Evolutionary conservation across 23 red algal genomes (phyloP), one percentile per base, ranked within the genome.

Genomic region (Gracilaria caudata): DNA sequence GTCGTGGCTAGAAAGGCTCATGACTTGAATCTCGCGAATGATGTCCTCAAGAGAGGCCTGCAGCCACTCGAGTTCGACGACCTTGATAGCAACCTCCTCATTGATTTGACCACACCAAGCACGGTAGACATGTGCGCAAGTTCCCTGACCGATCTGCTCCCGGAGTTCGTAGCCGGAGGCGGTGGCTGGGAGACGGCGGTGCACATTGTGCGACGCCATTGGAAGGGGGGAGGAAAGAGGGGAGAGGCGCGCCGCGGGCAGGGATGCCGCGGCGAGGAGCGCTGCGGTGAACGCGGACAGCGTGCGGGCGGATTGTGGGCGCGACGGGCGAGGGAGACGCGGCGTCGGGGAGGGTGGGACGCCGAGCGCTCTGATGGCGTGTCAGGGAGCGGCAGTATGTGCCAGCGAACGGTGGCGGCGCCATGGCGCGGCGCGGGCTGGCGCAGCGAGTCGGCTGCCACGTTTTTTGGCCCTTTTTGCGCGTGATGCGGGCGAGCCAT

Each of bases 81-180:
- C 86, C 43, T 95, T 95, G 82, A 99, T 95, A 36, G 97, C 97
- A 4, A 99, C 97, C 76, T 94, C 79, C 41, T 99, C 97, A 39
- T 95, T 75, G 76, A 86, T 70, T 44, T 78, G 51, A 12, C 81
- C 95, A 76, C 95, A 98, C 90, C 89, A 94, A 12, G 90, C 95
- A 49, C 95, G 87, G 63, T 91, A 98, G 49, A 98, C 95, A 30
- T 73, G 65, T 3, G 90, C 95, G 61, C 90, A 83, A 47, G 79
- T 94, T 41, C 95, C 95, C 37, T 90, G 77, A 38, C 95, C 95
- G 79, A 98, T 98, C 91, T 93, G 95, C 61, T 98, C 95, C 56
- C 81, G 81, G 19, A 98, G 95, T 72, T 98, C 90, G 55, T 98
- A 98, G 46, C 83, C 90, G 25, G 58, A 44, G 81, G 90, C 90